Base-by-base conservation (phyloP, 768 basidiomycete genomes). In the Suillus decipiens region DNA sequence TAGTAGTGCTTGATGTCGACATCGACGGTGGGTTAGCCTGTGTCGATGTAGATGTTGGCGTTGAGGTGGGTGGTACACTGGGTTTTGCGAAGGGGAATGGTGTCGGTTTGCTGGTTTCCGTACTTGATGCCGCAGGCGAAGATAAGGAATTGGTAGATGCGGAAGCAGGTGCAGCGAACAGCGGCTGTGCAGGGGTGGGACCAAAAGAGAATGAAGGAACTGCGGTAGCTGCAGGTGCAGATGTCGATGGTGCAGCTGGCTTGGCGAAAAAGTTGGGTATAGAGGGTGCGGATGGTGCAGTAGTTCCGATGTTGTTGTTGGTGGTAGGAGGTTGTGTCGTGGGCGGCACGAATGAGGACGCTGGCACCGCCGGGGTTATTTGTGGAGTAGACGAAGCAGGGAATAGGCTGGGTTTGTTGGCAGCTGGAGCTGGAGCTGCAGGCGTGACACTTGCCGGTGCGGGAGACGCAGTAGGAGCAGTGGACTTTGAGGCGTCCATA, bases 391-490 rank as follows among this genome's bases (percentile, higher is more conserved):
- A 61, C 1, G 67, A 43, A n/a, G 69, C n/a, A 39, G 70, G 22
- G 31, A 41, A 57, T 41, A 31, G 17, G 17, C 61, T 57, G 8
- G 63, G 36, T 34, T 42, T 56, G 57, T 51, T 41, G 55, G 70
- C 58, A 37, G 61, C 53, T 24, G 65, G 51, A 50, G 66, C 22
- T 22, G 63, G 61, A 31, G 68, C n/a, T 47, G 65, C 42, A 10
- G 65, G 45, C 19, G 66, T 53, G 53, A 70, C 72, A 34, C 65
- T 61, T 45, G 71, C 68, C 39, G 72, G 60, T 22, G 72, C 61
- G 50, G 66, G 36, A 61, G 65, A 24, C 15, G 31, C n/a, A 50
- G 55, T 10, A 51, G 48, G n/a, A 31, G 60, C 28, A 45, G 43
- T 2, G 14, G 31, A 24, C 28, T 70, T 67, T 31, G 34, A 53